Evolutionary conservation across 495 filamentous ascomycete species (phyloP), one percentile per base, ranked within the genome.

Genomic region (Penicillium paxilli): DNA sequence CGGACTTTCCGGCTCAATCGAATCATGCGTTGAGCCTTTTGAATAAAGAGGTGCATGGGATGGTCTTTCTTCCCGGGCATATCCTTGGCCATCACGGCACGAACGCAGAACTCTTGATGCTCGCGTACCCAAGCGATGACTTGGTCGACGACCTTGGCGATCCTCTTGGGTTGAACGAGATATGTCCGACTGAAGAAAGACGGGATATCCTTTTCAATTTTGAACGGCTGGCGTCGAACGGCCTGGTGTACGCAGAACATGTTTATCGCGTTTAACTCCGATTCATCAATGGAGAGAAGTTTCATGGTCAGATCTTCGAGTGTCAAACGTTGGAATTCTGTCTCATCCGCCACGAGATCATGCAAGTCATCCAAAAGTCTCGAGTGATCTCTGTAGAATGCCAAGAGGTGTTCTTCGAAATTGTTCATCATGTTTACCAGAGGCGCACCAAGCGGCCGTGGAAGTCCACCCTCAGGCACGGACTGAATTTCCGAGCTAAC

Each of bases 241-340:
- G 83, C 73, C 45, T 78, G 82, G 54, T 91, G 87, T 5, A 93
- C 82, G 1, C 88, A 84, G 66, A 87, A 90, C 0, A 91, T 65
- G 3, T 78, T 80, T 25, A 79, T 66, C 5, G 77, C 65, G 3
- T 80, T 78, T 37, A 81, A 69, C 49, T 76, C 66, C 14, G 73
- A 72, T 19, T 65, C 51, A 4, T 69, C 57, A 17, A 75, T 68
- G 24, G 71, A 76, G 42, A 87, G 62, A 14, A 75, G 72, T 28
- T 67, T 66, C 42, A 72, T 74, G 14, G 89, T 79, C 54, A 94
- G 82, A 32, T 89, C 79, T 45, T 80, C 72, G 19, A 93, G 68
- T 5, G 78, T 87, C 41, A 86, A 74, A 54, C 85, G 79, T 16
- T 68, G 67, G 47, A 70, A 69, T 23, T 76, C 73, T 6, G 75